Evolutionary conservation across 2,329 filamentous ascomycete genomes (phyloP).

Genomic region (Fusarium subtropicale): DNA sequence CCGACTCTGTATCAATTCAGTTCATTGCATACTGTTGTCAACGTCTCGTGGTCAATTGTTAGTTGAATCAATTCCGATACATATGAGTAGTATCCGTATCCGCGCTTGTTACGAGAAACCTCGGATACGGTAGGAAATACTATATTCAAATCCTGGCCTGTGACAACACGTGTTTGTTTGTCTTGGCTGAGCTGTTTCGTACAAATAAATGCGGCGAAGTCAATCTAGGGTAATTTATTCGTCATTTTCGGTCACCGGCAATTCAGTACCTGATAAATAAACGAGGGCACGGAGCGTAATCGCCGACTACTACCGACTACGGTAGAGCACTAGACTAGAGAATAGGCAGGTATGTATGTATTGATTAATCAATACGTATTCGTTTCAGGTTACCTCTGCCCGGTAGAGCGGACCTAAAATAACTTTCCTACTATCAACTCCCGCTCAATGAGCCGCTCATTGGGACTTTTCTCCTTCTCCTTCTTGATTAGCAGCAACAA

Average conservation of each 20-base stretch:
- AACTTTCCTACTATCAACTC: not conserved
- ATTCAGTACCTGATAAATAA: constrained; percentile 10
- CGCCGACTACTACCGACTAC: constrained; percentile 9
- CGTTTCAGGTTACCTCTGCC: constrained; percentile 36
- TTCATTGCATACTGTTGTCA: constrained; percentile 3
- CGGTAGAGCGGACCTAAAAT: constrained; percentile 14
- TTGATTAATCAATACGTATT: constrained; percentile 15
- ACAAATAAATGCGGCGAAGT: not conserved
- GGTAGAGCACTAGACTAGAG: not conserved
- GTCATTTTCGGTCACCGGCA: not conserved
- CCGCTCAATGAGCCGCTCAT: not conserved
- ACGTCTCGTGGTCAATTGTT: not conserved
- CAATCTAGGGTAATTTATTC: constrained; percentile 12
- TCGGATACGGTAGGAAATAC: constrained; percentile 22
- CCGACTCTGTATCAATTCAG: not conserved
- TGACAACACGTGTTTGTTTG: constrained; percentile 30
- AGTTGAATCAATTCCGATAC: not conserved
- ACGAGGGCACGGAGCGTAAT: not conserved
- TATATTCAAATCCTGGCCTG: constrained; percentile 11
- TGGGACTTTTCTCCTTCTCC: not conserved
- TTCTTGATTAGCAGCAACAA: not conserved
- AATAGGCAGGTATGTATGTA: not conserved
- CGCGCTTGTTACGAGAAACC: constrained; percentile 18
- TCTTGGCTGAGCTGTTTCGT: constrained; percentile 18
- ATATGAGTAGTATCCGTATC: not conserved